Evolutionary conservation across 2,329 filamentous ascomycete species (phyloP).

Genomic region (Xylaria sp.): DNA sequence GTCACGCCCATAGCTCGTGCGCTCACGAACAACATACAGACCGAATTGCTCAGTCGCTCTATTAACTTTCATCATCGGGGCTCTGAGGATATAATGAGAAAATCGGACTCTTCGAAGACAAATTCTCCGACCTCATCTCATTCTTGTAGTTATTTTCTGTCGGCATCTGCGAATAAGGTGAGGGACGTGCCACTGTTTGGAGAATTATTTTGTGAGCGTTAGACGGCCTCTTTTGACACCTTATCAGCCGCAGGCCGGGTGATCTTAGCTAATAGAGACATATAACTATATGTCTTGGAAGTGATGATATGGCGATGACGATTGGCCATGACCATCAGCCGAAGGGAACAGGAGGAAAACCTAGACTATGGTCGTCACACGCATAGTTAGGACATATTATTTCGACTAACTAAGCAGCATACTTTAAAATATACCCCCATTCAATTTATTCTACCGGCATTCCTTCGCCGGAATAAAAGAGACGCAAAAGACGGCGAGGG

Average conservation of each 20-base stretch:
- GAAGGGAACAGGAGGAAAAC: not conserved
- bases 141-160: not conserved
- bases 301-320: not conserved
- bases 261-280: not conserved
- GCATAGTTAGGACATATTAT: not conserved
- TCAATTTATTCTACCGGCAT: not conserved
- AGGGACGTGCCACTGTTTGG: not conserved
- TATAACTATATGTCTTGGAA: not conserved
- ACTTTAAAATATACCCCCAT: not conserved
- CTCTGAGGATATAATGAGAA: not conserved
- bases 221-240: not conserved
- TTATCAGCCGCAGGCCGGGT: not conserved
- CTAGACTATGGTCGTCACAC: not conserved
- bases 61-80: not conserved
- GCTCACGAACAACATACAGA: not conserved
- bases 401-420: not conserved
- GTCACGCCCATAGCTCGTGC: not conserved
- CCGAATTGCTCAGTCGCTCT: not conserved
- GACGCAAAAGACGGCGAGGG: not conserved
- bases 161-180: not conserved
- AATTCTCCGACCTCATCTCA: not conserved
- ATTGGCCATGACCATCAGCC: not conserved
- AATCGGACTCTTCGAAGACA: not conserved
- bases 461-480: not conserved
- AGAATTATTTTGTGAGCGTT: not conserved